Conservation (phyloP, 441 rosid species). For the Metrosideros polymorpha region DNA sequence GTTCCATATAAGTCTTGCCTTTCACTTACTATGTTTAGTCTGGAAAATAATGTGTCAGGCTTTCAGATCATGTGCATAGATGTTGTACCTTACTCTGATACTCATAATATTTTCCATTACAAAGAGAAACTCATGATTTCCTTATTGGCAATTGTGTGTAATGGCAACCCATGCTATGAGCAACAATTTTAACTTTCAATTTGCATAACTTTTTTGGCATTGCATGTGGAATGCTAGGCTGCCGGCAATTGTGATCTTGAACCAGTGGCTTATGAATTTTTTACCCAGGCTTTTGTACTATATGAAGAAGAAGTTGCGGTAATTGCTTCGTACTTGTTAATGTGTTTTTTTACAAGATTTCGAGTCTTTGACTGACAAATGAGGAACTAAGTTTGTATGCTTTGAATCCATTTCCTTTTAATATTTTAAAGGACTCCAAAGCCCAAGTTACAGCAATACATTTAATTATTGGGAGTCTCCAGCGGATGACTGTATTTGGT, state of each 20-base stretch:
- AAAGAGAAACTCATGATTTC: background rate
- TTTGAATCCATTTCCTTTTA: background rate
- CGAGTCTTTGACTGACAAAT: background rate
- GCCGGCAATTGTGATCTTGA: conserved; percentile 91
- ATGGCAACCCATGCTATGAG: background rate
- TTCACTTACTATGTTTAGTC: background rate
- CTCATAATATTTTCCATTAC: background rate
- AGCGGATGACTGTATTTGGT: conserved; percentile 96
- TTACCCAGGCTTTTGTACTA: conserved; percentile 92
- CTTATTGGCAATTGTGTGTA: background rate
- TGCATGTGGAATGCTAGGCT: conserved; percentile 42
- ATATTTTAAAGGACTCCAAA: conserved; percentile 64
- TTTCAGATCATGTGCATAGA: background rate
- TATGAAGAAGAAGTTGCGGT: conserved; percentile 96
- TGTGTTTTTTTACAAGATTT: background rate
- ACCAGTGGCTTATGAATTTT: conserved; percentile 96
- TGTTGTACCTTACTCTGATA: background rate
- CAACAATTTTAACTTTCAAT: background rate
- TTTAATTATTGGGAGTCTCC: conserved; percentile 88
- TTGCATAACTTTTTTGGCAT: background rate
- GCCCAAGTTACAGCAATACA: conserved; percentile 93
- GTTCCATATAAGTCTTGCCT: background rate
- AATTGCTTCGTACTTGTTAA: conserved; percentile 1
- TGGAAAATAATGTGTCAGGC: background rate
- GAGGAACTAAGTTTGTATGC: background rate